phyloP scores from a whole-genome alignment of 257 asterid genomes.

The Penstemon davidsonii region DNA sequence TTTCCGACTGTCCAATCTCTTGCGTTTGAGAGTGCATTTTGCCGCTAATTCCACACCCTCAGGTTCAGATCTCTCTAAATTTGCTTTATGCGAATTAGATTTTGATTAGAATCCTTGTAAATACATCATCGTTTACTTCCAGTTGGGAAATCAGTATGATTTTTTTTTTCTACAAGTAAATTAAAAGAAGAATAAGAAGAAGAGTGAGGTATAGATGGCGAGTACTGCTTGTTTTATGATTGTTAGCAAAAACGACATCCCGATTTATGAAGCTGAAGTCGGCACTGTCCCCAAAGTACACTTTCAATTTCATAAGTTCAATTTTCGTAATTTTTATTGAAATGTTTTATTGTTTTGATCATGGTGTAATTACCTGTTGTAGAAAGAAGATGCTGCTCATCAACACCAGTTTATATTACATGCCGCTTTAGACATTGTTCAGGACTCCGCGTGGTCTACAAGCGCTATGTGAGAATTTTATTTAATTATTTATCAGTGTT shows the following conservation, averaged over 20 bases:
- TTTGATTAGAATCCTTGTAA: too few species aligned
- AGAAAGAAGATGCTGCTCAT: constrained; percentile 99
- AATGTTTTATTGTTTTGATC: constrained; percentile 7
- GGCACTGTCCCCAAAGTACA: constrained; percentile 88
- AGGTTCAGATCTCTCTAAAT: background rate
- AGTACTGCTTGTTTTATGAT: constrained; percentile 95
- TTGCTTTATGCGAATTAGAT: too few species aligned
- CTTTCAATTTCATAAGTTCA: background rate
- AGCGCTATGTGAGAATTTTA: constrained; percentile 80
- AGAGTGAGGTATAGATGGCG: constrained; percentile 51
- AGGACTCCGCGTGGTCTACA: constrained; percentile 96
- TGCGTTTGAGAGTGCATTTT: too few species aligned
- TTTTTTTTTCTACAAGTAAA: background rate
- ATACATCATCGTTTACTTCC: too few species aligned
- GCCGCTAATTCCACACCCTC: background rate
- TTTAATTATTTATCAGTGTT: background rate
- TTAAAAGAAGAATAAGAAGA: constrained; percentile 1
- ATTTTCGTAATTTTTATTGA: background rate
- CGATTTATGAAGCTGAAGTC: constrained; percentile 98
- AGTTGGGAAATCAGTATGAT: constrained; percentile 14
- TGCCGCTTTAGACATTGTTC: constrained; percentile 91
- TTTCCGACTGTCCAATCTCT: too few species aligned
- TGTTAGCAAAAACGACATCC: constrained; percentile 89
- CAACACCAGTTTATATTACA: constrained; percentile 94
- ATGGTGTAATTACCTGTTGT: constrained; percentile 15